Evolutionary conservation across 2,329 filamentous ascomycete species (phyloP), one percentile per base, ranked within the genome.

Genomic region (Phoma sp.): DNA sequence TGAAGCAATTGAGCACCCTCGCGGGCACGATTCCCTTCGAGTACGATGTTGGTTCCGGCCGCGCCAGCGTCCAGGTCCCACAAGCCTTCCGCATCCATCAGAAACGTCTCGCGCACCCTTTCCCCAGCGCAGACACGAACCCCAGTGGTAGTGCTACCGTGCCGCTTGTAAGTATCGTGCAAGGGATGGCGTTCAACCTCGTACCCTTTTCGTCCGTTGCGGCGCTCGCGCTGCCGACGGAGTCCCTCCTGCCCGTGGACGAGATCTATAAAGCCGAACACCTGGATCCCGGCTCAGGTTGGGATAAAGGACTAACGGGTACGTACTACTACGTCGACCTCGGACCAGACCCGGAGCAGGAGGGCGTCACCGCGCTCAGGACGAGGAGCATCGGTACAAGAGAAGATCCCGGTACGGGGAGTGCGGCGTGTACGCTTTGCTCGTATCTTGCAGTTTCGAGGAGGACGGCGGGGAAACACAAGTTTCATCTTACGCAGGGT

Each of bases 181-280:
- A 83, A 39, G 89, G 89, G 46, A 88, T 92, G 86, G 83, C 83
- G 1, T 91, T 91, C 71, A 74, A 85, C 33, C 81, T 89, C 27
- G 78, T 88, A 10, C 73, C 82, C 55, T 77, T 93, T 25, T 75
- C 81, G 0, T 80, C 80, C 47, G 72, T 90, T 4, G 83, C 84
- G 13, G 79, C 82, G 9, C 52, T 69, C 1, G 65, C 38, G 2
- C 32, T 51, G 18, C 52, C 47, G 1, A 14, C 36, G 1, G 27
- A 51, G 7, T 59, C 55, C 1, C 43, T 55, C 3, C 77, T 93
- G 4, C 62, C 58, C 3, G 13, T 61, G 2, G 69, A 11, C 60
- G 76, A 52, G 51, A 8, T 65, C 64, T 52, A 64, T 63, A 38
- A 68, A 9, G 8, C 44, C 32, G 52, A 58, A 76, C 22, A 68